Evolutionary conservation across 345 rosid genomes (phyloP).

Genomic region (Eucalyptus caleyi): DNA sequence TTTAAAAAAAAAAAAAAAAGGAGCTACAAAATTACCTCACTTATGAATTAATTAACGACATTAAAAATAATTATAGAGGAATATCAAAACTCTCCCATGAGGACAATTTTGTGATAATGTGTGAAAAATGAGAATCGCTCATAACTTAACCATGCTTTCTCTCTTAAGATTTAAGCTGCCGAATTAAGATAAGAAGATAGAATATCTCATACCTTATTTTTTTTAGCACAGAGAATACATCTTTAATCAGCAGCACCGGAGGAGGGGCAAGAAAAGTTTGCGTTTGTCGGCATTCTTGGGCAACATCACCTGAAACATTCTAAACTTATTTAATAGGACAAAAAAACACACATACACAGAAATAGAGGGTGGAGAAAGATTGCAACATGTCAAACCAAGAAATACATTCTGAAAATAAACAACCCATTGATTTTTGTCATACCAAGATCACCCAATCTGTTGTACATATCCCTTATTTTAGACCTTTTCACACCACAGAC

Average conservation of each 20-base stretch:
- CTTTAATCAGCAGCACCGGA: constrained; percentile 54
- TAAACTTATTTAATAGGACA: background rate
- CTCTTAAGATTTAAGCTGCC: background rate
- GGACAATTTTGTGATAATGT: background rate
- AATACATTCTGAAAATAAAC: background rate
- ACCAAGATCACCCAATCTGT: constrained; percentile 81
- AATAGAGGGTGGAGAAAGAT: background rate
- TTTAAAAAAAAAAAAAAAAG: background rate
- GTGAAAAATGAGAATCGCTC: background rate
- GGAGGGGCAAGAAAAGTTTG: constrained; percentile 72
- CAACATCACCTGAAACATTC: constrained; percentile 65
- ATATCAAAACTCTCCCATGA: background rate
- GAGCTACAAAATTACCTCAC: background rate
- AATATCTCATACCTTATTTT: constrained; percentile 56
- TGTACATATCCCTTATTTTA: constrained; percentile 70
- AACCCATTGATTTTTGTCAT: background rate
- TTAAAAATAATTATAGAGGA: background rate
- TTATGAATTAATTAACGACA: background rate
- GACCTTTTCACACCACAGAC: constrained; percentile 72
- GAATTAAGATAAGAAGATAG: background rate
- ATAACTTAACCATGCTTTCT: background rate
- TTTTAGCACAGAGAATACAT: constrained; percentile 50
- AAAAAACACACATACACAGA: background rate
- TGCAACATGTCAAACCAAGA: background rate
- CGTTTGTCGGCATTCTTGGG: constrained; percentile 78